These are phyloP conservation scores for Amanita inopinata DNA, from an alignment of 768 basidiomycete genomes.

Conservation along the genomic window DNA sequence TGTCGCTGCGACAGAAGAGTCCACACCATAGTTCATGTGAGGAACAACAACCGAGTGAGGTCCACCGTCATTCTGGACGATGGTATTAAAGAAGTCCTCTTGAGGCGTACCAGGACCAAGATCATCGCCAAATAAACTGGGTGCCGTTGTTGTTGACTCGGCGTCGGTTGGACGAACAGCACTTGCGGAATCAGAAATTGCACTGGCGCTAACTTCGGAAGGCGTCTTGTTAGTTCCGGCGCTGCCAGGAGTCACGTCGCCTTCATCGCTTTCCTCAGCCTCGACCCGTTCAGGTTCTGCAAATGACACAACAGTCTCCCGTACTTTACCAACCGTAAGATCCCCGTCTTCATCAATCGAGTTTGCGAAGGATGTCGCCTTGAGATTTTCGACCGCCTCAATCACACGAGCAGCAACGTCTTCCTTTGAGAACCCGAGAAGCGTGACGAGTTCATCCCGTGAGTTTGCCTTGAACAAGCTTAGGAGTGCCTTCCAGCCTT, in stretches of 20 bases:
- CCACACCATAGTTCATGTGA: constrained; percentile 68
- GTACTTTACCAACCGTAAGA: constrained; percentile 33
- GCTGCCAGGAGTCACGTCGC: constrained; percentile 25
- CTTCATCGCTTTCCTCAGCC: constrained; percentile 26
- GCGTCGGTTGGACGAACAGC: constrained; percentile 48
- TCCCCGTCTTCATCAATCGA: constrained; percentile 29
- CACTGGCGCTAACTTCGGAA: constrained; percentile 63
- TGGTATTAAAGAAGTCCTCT: constrained; percentile 83
- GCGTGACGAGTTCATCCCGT: constrained; percentile 78
- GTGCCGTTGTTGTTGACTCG: constrained; percentile 79
- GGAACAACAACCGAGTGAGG: constrained; percentile 49
- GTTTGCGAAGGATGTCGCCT: constrained; percentile 30
- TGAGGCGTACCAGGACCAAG: constrained; percentile 51
- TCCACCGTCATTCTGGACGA: constrained; percentile 37
- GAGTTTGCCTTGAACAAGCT: constrained; percentile 86
- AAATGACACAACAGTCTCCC: constrained; percentile 78
- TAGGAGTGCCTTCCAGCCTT: constrained; percentile 80
- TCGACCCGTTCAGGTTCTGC: constrained; percentile 60
- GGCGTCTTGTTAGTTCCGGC: constrained; percentile 49
- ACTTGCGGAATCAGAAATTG: constrained; percentile 52
- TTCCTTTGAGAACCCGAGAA: constrained; percentile 88
- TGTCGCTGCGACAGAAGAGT: constrained; percentile 92
- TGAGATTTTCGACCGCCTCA: constrained; percentile 72
- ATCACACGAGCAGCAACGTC: constrained; percentile 74
- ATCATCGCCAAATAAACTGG: constrained; percentile 84